Evolutionary conservation across 1,284 basidiomycete species (phyloP), one percentile per base, ranked within the genome.

Genomic region (Apiotrichum porosum): DNA sequence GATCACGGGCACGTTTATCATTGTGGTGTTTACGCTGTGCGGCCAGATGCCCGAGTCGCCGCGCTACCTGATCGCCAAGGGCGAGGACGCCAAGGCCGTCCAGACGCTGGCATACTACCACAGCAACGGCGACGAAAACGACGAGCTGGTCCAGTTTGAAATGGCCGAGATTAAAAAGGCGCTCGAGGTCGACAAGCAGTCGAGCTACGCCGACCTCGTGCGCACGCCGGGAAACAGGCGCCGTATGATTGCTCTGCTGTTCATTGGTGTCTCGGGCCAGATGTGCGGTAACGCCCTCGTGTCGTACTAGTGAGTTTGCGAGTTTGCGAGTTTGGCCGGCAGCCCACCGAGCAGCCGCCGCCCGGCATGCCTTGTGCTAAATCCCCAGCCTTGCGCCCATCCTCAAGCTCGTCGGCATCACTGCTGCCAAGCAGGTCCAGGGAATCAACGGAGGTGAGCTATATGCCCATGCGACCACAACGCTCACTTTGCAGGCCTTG

Each of bases 311-410:
- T n/a, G n/a, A n/a, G n/a, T n/a, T n/a, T n/a, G n/a, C n/a, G n/a
- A n/a, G n/a, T n/a, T n/a, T n/a, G n/a, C n/a, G n/a, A n/a, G n/a
- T n/a, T n/a, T n/a, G n/a, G n/a, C n/a, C n/a, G n/a, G n/a, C n/a
- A n/a, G n/a, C n/a, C n/a, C n/a, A n/a, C n/a, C n/a, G n/a, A n/a
- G n/a, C n/a, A n/a, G n/a, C n/a, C n/a, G n/a, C n/a, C n/a, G n/a
- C n/a, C n/a, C n/a, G n/a, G n/a, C n/a, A n/a, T n/a, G n/a, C n/a
- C n/a, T n/a, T n/a, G n/a, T n/a, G n/a, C n/a, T n/a, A n/a, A n/a
- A n/a, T n/a, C n/a, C n/a, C n/a, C n/a, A n/a, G n/a, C 76, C 78
- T 88, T 54, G 82, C 77, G 73, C 78, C 80, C 60, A 82, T 87
- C 49, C 80, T 87, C 56, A 73, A 79, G 56, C 75, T 78, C 50